These are phyloP conservation scores for Rutstroemia sp. DNA, from an alignment of 2,329 filamentous ascomycete species.

Conservation along the genomic window DNA sequence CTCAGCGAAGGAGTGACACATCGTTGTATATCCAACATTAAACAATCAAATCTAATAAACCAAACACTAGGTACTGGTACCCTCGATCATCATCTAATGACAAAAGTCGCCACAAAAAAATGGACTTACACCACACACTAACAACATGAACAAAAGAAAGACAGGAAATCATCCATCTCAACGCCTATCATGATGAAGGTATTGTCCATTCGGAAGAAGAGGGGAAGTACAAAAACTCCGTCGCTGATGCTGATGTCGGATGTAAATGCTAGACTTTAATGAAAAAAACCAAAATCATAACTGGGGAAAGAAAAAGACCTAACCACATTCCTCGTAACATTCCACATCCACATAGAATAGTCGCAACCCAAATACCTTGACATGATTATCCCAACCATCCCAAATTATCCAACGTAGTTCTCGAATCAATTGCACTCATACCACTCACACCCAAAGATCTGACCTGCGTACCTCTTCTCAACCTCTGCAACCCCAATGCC, in stretches of 20 bases:
- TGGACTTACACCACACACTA: not conserved
- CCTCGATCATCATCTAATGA: not conserved
- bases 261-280: not conserved
- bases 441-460: conserved; percentile 51
- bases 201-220: not conserved
- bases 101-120: not conserved
- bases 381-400: conserved; percentile 34
- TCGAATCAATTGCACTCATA: conserved; percentile 47
- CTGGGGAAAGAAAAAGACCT: not conserved
- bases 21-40: too few relatives aligned
- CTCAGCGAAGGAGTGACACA: too few relatives aligned
- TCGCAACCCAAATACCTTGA: not conserved
- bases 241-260: not conserved
- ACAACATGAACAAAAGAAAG: not conserved
- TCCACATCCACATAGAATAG: not conserved
- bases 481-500: conserved; percentile 50
- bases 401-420: conserved; percentile 48
- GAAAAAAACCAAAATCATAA: not conserved
- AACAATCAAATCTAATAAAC: not conserved
- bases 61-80: not conserved
- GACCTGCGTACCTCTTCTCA: conserved; percentile 53
- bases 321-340: not conserved
- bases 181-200: not conserved
- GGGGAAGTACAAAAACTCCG: not conserved
- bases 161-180: not conserved